A percentile compares a stretch with the other conserved stretches of the same genome.
Evolutionary conservation across 106 monocot species (phyloP).

Genomic region (Acorus calamus): DNA sequence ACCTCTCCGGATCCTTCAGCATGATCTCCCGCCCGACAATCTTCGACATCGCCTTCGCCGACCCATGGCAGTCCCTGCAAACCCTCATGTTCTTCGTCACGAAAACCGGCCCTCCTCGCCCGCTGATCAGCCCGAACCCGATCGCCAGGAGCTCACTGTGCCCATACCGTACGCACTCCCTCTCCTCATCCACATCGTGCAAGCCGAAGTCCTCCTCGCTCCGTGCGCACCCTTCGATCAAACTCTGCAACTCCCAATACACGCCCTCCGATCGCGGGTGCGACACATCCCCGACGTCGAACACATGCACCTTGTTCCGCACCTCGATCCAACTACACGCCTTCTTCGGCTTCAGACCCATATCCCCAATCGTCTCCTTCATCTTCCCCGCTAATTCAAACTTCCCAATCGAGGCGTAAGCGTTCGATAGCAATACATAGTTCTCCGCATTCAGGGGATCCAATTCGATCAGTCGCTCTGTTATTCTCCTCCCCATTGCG

Average conservation of each 20-base stretch:
- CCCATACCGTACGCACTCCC: slow-evolving; percentile 30
- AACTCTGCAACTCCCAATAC: slow-evolving; percentile 28
- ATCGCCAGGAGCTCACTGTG: slow-evolving; percentile 59
- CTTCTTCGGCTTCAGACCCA: slow-evolving; percentile 43
- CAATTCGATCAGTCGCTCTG: slow-evolving; percentile 32
- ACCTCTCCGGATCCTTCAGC: slow-evolving; percentile 29
- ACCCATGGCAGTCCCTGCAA: slow-evolving; percentile 43
- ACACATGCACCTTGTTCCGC: slow-evolving; percentile 42
- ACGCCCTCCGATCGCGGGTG: slow-evolving; percentile 52
- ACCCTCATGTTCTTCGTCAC: slow-evolving; percentile 47
- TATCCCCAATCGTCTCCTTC: slow-evolving; percentile 36
- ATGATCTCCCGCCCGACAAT: slow-evolving; percentile 20
- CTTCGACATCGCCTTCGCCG: slow-evolving; percentile 30
- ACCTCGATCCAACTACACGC: slow-evolving; percentile 54
- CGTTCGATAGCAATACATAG: slow-evolving; percentile 37
- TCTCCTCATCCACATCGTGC: slow-evolving; percentile 62
- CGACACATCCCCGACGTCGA: slow-evolving; percentile 42
- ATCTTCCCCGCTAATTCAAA: slow-evolving; percentile 16
- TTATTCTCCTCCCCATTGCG: slow-evolving; percentile 29
- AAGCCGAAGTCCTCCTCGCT: slow-evolving; percentile 29
- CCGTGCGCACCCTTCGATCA: slow-evolving; percentile 19
- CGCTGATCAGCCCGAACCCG: slow-evolving; percentile 43
- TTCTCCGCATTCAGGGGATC: slow-evolving; percentile 55
- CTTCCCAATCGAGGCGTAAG: slow-evolving; percentile 23
- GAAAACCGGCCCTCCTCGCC: slow-evolving; percentile 2